Evolutionary conservation across 1,139 yeast species (phyloP).

Genomic region (Scheffersomyces titani): DNA sequence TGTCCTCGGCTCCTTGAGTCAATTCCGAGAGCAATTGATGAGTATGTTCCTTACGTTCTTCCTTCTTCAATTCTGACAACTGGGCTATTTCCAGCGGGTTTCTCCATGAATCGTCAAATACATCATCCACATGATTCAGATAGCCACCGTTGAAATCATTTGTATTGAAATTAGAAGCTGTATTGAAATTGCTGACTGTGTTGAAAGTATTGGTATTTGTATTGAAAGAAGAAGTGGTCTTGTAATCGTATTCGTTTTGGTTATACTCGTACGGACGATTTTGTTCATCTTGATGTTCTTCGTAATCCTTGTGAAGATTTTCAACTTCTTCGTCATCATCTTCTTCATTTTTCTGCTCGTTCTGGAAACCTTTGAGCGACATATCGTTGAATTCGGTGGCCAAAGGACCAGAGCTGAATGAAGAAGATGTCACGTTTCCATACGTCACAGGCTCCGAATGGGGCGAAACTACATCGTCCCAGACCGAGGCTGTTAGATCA

Average conservation of each 20-base stretch:
- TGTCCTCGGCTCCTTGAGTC: conserved; percentile 32
- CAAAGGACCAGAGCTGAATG: conserved; percentile 7
- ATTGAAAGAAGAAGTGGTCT: background rate
- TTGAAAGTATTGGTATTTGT: background rate
- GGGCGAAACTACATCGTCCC: conserved; percentile 27
- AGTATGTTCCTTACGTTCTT: conserved; percentile 37
- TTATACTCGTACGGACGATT: conserved; percentile 7
- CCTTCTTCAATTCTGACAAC: conserved; percentile 31
- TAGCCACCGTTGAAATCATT: background rate
- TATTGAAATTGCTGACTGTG: background rate
- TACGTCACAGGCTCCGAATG: conserved; percentile 6
- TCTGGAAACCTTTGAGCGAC: conserved; percentile 18
- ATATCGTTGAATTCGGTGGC: conserved; percentile 26
- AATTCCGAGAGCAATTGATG: conserved; percentile 38
- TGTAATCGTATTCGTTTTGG: conserved; percentile 12
- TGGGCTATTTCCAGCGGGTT: conserved; percentile 31
- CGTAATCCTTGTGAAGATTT: conserved; percentile 13
- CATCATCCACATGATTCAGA: background rate
- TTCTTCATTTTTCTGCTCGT: conserved; percentile 20
- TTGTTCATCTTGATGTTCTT: conserved; percentile 5
- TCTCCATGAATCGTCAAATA: conserved; percentile 3
- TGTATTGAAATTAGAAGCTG: background rate
- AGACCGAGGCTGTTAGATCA: conserved; percentile 29
- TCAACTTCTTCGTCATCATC: conserved; percentile 19
- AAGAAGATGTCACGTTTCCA: background rate